Base-by-base conservation (phyloP, 257 asterid genomes). In the Haberlea rhodopensis region DNA sequence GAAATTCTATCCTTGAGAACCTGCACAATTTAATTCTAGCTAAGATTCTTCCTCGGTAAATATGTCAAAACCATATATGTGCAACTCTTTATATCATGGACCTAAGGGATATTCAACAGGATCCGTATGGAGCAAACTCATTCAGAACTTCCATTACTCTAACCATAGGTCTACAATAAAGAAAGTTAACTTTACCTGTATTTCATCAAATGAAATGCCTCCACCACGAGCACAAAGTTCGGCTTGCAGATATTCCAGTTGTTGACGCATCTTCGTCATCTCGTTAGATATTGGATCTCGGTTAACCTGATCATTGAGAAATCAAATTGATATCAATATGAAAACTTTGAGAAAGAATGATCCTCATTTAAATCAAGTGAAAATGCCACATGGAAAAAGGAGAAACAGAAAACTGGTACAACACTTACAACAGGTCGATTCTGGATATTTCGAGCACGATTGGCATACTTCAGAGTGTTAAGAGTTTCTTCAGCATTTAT, bases 401-500 rank as follows among this genome's bases (percentile, higher is more conserved):
- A 51, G 62, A 65, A 21, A 53, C 19, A 6, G 25, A 52, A 9
- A 28, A 43, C 43, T 34, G 51, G 19, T 49, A 18, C 46, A 19
- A 55, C 15, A 79, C 95, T 86, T 80, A 94, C 99, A 68, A 90
- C 86, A 63, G 97, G 99, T 80, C 90, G 90, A 81, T 94, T 94
- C 84, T 83, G 97, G 74, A 94, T 94, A 81, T 94, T 94, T 62
- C 99, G 90, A 71, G 99, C 99, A 51, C 99, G 97, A 71, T 94
- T 94, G 37, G 99, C 99, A 75, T 94, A 94, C 71, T 94, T 94
- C 58, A 94, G 84, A 22, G 99, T 94, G 82, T 94, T 94, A 2
- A 94, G 94, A 62, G 99, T 94, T 86, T 94, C 99, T 70, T 94
- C 99, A 5, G 97, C 99, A 73, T 94, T 94, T 81, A 94, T 94